Conservation (phyloP, 2,329 filamentous ascomycete genomes). For the Exophiala sp. region DNA sequence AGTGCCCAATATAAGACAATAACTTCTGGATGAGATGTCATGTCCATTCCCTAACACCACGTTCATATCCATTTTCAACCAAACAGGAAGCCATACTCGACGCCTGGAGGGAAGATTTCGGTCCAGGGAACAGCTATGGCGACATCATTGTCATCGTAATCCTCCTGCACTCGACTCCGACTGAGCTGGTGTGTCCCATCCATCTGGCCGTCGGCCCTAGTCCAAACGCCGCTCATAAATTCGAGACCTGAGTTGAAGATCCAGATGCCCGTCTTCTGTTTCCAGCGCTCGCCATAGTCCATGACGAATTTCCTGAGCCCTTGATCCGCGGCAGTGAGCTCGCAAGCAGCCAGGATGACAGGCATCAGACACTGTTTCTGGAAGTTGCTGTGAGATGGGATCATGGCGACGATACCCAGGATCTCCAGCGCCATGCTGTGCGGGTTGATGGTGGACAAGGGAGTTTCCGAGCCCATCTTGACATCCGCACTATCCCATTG, state of each 20-base stretch:
- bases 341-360: conserved; percentile 14
- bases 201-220: conserved; percentile 8
- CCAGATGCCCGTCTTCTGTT: conserved; percentile 23
- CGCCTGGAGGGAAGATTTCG: conserved; percentile 4
- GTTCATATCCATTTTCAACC: neutral
- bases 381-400: conserved; percentile 19
- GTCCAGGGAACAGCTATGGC: conserved; percentile 10
- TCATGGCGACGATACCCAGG: conserved; percentile 4
- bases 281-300: conserved; percentile 23
- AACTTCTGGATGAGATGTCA: neutral
- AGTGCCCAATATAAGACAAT: too few relatives aligned
- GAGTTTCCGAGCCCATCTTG: neutral
- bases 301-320: conserved; percentile 11
- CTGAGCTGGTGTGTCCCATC: neutral
- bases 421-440: conserved; percentile 13
- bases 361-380: conserved; percentile 24
- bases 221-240: conserved; percentile 20
- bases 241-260: conserved; percentile 19
- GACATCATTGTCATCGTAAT: neutral
- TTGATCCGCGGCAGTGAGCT: conserved; percentile 8
- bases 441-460: conserved; percentile 1
- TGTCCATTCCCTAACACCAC: neutral
- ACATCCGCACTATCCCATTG: too few relatives aligned
- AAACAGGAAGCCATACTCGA: conserved; percentile 10
- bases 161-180: neutral